These are phyloP conservation scores for Solidago caesia DNA, from an alignment of 129 eudicot species.

Conservation along the genomic window DNA sequence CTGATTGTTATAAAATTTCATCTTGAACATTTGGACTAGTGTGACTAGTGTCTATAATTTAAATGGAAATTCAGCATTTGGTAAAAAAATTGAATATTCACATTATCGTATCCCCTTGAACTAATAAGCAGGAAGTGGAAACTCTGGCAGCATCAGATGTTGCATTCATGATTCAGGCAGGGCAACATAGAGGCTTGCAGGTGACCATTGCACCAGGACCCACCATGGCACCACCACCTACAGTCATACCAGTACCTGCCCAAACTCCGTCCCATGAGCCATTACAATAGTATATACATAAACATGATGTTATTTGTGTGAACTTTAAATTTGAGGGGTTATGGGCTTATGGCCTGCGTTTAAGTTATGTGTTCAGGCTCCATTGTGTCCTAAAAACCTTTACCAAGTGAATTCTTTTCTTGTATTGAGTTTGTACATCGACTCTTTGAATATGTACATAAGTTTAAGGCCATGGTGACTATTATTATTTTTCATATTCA, in stretches of 20 bases:
- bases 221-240: slow-evolving; percentile 37
- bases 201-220: slow-evolving; percentile 65
- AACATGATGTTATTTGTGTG: slow-evolving; percentile 17
- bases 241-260: slow-evolving; percentile 32
- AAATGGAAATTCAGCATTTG: background rate
- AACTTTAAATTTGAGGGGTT: slow-evolving; percentile 17
- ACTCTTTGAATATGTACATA: slow-evolving; percentile 14
- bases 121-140: slow-evolving; percentile 61
- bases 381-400: slow-evolving; percentile 24
- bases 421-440: slow-evolving; percentile 20
- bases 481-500: background rate
- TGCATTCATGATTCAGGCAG: slow-evolving; percentile 68
- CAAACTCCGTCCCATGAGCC: slow-evolving; percentile 30
- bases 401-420: slow-evolving; percentile 20
- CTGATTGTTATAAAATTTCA: background rate
- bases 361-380: slow-evolving; percentile 31
- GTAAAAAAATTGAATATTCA: background rate
- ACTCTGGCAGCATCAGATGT: slow-evolving; percentile 65
- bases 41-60: background rate
- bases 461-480: slow-evolving; percentile 9
- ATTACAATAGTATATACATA: slow-evolving; percentile 27
- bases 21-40: background rate
- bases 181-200: slow-evolving; percentile 66
- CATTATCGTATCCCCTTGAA: slow-evolving; percentile 6
- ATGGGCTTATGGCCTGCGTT: slow-evolving; percentile 16